Evolutionary conservation across 2,329 filamentous ascomycete genomes (phyloP), one percentile per base, ranked within the genome.

Genomic region (Polychaeton citri): DNA sequence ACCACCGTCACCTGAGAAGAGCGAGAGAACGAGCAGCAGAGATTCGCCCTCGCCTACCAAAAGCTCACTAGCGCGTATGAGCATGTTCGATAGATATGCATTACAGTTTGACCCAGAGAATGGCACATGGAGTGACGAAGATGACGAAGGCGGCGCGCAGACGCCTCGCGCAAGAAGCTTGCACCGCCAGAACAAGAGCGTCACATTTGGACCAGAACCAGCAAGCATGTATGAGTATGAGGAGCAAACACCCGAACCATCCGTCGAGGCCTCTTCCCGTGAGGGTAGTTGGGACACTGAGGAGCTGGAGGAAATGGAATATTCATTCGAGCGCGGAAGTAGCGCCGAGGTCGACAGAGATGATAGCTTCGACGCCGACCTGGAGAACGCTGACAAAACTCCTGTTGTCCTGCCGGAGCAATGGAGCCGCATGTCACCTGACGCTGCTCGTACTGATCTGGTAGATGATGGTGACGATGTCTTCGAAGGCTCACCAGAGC

Each of bases 221-320:
- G 90, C 90, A 17, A 83, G 93, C 55, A 73, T 98, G 51, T 94
- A 96, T 55, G 90, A 98, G 62, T 98, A 96, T 58, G 90, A 96
- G 61, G 87, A 95, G 81, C 82, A 85, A 21, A 98, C 90, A 2
- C 90, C 90, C 8, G 90, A 95, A 53, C 74, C 92, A n/a, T 95
- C 88, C 2, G 48, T 56, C 4, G 93, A 87, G 0, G 70, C 92
- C 17, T 84, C 83, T 18, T 96, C 88, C 9, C 80, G 88, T 6
- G 85, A 95, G 52, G 85, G 86, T 30, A 96, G 88, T 63, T 95
- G 83, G 56, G 87, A 95, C 43, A 88, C 84, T 0, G 66, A 67
- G 2, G 76, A 82, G 20, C 76, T 81, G 18, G 79, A 81, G 13
- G 74, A 86, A 28, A 74, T 79, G 18, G 80, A 86, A 31, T 68